Evolutionary conservation across 768 basidiomycete genomes (phyloP).

Genomic region (Lentinula lateritia): DNA sequence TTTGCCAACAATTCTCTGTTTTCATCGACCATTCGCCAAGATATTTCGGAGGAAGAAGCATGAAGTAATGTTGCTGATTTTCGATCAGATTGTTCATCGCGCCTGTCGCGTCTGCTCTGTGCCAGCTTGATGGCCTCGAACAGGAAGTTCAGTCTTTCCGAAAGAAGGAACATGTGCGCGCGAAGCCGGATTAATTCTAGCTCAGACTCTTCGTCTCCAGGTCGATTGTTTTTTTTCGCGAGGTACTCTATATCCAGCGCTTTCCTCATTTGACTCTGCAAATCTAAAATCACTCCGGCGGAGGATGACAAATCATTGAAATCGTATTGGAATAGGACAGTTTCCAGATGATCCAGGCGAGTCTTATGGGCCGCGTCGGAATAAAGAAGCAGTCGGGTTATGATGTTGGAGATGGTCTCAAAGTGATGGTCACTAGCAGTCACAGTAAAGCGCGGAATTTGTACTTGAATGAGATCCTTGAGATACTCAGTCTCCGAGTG

Average conservation of each 20-base stretch:
- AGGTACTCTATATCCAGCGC: slow-evolving; percentile 47
- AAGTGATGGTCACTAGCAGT: slow-evolving; percentile 81
- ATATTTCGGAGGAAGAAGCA: slow-evolving; percentile 80
- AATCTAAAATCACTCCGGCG: slow-evolving; percentile 59
- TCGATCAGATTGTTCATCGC: slow-evolving; percentile 57
- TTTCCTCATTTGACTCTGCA: slow-evolving; percentile 70
- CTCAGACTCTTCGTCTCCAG: slow-evolving; percentile 38
- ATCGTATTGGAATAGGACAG: slow-evolving; percentile 82
- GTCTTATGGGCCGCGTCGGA: slow-evolving; percentile 81
- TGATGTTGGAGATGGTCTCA: slow-evolving; percentile 78
- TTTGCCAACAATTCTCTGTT: slow-evolving; percentile 73
- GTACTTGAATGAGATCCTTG: slow-evolving; percentile 77
- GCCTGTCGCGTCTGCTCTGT: slow-evolving; percentile 69
- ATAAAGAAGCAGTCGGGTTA: slow-evolving; percentile 85
- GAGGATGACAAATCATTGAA: slow-evolving; percentile 65
- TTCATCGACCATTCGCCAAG: slow-evolving; percentile 86
- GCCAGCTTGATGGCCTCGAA: slow-evolving; percentile 84
- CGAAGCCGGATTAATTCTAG: slow-evolving; percentile 62
- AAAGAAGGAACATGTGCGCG: slow-evolving; percentile 52
- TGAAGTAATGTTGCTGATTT: slow-evolving; percentile 79
- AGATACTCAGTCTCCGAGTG: neutral
- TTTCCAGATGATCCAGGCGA: slow-evolving; percentile 73
- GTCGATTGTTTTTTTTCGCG: slow-evolving; percentile 30
- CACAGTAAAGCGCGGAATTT: slow-evolving; percentile 83
- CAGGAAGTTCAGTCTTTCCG: slow-evolving; percentile 76